Conservation (phyloP, 352 stramenopile genomes). For the Phytopythium kandeliae region DNA sequence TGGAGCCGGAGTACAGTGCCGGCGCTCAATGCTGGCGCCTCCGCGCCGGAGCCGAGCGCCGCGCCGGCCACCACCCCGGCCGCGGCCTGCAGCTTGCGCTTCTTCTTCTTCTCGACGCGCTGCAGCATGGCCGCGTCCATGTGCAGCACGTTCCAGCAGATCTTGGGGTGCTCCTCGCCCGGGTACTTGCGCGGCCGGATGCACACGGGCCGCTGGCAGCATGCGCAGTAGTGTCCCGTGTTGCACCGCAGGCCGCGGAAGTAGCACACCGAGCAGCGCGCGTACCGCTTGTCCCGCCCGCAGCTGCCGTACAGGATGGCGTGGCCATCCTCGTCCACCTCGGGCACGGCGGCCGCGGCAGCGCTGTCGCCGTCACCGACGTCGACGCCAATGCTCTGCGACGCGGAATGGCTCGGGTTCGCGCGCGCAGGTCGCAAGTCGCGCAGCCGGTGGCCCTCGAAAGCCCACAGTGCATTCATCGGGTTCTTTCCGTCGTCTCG, state of each 20-base stretch:
- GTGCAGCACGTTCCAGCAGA: conserved; percentile 78
- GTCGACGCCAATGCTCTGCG: neutral
- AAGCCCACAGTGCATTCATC: conserved; percentile 66
- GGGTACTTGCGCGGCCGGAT: conserved; percentile 62
- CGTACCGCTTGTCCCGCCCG: conserved; percentile 64
- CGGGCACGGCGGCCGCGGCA: conserved; percentile 1
- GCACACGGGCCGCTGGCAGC: conserved; percentile 67
- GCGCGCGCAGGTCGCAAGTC: conserved; percentile 33
- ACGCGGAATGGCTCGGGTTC: conserved; percentile 25
- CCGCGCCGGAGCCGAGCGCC: neutral
- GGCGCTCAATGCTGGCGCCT: neutral
- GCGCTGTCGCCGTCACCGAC: neutral
- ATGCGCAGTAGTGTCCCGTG: conserved; percentile 59
- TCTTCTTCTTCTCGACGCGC: conserved; percentile 67
- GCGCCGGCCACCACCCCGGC: too few relatives aligned
- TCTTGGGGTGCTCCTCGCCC: conserved; percentile 63
- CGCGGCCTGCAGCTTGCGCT: conserved; percentile 32
- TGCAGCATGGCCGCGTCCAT: conserved; percentile 74
- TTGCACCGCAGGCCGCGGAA: conserved; percentile 64
- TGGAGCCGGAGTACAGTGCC: neutral
- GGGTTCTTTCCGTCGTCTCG: conserved; percentile 23
- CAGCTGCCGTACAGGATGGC: conserved; percentile 57
- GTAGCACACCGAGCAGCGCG: conserved; percentile 69
- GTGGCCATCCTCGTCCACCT: conserved; percentile 40
- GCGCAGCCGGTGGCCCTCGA: conserved; percentile 47